Conservation (phyloP, 768 basidiomycete species). For the Panus rudis region DNA sequence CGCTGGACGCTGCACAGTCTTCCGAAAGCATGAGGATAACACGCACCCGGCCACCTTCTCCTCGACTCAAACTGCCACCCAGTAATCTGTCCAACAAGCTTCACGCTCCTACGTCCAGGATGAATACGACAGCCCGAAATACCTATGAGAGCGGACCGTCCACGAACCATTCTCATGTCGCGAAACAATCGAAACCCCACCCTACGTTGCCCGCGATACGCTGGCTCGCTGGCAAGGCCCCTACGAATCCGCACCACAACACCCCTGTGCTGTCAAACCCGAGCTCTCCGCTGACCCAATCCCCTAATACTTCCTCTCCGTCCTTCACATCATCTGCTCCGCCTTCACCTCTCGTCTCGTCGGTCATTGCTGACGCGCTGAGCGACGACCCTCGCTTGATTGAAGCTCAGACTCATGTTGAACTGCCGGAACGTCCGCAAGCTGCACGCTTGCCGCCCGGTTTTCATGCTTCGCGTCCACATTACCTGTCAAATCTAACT, state of each 20-base stretch:
- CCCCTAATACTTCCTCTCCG: constrained; percentile 14
- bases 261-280: constrained; percentile 7
- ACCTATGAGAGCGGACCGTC: too few species aligned
- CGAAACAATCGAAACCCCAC: constrained; percentile 2
- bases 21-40: constrained; percentile 4
- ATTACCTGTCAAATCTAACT: constrained; percentile 37
- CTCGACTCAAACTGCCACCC: too few species aligned
- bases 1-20: background rate
- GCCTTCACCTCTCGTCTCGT: too few species aligned
- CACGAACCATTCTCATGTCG: too few species aligned
- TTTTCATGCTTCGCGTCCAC: constrained; percentile 17
- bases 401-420: constrained; percentile 12
- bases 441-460: constrained; percentile 18
- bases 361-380: constrained; percentile 28
- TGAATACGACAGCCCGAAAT: too few species aligned
- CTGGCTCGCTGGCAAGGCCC: constrained; percentile 35
- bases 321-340: constrained; percentile 22
- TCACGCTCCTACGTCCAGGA: background rate
- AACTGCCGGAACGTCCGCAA: constrained; percentile 19
- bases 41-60: constrained; percentile 12
- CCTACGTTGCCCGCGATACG: constrained; percentile 31
- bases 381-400: constrained; percentile 20
- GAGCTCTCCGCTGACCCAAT: constrained; percentile 7
- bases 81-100: background rate
- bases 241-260: constrained; percentile 6